A percentile compares a stretch with the other conserved stretches of the same genome.
These are phyloP conservation scores for Sporothrix brasiliensis DNA, from an alignment of 2,329 filamentous ascomycete genomes.

Conservation along the genomic window DNA sequence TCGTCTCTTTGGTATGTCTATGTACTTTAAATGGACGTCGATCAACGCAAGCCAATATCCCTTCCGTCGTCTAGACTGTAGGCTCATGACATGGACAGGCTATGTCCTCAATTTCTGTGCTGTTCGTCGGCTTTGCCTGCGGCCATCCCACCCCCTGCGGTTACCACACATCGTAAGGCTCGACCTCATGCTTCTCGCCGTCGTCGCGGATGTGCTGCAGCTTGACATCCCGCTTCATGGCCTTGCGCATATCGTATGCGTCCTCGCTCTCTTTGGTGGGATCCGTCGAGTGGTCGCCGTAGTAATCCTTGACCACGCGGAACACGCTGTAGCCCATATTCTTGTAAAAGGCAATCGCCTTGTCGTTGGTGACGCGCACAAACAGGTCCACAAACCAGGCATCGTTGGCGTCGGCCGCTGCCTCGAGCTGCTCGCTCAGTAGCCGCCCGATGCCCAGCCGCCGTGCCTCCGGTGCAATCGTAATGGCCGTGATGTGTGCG, in stretches of 20 bases:
- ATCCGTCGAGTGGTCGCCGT: slow-evolving; percentile 77
- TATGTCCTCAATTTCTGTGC: background rate
- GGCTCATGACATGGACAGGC: background rate
- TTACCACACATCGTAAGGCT: slow-evolving; percentile 85
- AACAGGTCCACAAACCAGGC: slow-evolving; percentile 97
- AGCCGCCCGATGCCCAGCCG: slow-evolving; percentile 84
- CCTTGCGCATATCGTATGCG: slow-evolving; percentile 96
- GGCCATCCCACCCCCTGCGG: background rate
- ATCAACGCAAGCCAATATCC: too few species aligned
- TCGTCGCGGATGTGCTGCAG: slow-evolving; percentile 76
- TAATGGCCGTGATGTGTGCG: slow-evolving; percentile 94
- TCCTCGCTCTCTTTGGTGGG: slow-evolving; percentile 71
- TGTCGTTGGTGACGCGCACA: slow-evolving; percentile 83
- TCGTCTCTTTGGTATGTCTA: slow-evolving; percentile 12
- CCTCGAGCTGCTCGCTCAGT: slow-evolving; percentile 78
- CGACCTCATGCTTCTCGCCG: slow-evolving; percentile 76
- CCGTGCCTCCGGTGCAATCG: slow-evolving; percentile 83
- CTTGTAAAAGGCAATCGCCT: slow-evolving; percentile 86
- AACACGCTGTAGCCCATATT: slow-evolving; percentile 92
- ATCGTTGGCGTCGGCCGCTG: slow-evolving; percentile 76
- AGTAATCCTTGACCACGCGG: slow-evolving; percentile 86
- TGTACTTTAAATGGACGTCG: background rate
- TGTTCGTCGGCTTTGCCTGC: background rate
- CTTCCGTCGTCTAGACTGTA: background rate
- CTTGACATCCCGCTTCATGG: slow-evolving; percentile 77